Evolutionary conservation across 306 rosid species (phyloP), one percentile per base, ranked within the genome.

Genomic region (Acacia acuminata): DNA sequence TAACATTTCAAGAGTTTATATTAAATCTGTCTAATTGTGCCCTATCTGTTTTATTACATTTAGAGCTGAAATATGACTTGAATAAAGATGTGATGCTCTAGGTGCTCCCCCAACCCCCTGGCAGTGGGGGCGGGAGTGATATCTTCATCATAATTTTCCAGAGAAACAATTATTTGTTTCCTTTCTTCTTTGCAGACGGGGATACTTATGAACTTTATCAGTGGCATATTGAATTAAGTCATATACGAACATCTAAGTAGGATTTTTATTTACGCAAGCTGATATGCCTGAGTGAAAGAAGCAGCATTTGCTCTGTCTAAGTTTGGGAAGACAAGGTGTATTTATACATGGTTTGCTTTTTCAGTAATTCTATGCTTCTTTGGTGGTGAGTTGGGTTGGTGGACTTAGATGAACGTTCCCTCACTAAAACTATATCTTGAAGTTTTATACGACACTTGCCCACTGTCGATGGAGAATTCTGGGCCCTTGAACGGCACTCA

Each of bases 401-500:
- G 87, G 84, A 87, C 86, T 83, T 93, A 80, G 92, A 89, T 89
- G 94, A 91, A 84, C 19, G 79, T 86, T 94, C 83, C 84, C 87
- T 86, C 81, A 65, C 82, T n/a, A 73, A 86, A 88, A 88, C 75
- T 82, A 77, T 84, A 77, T 79, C 53, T 83, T 88, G 91, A 89
- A 87, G 88, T 87, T 81, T 84, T 51, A 77, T 71, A 72, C 7
- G 86, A 86, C 71, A 81, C 84, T 45, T 78, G 73, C 74, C 84
- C 77, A 4, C 86, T 86, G 76, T 75, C 89, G 86, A 96, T 94
- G 99, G 99, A 91, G 79, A 91, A 81, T 17, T 86, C 83, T 0
- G 94, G 82, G 84, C 71, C 69, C 77, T 43, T 30, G 55, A 84
- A 79, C 11, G 47, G 78, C 74, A 75, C 67, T 76, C 92, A 92